These are phyloP conservation scores for Hericium rajendrae DNA, from an alignment of 768 basidiomycete species.

Conservation along the genomic window DNA sequence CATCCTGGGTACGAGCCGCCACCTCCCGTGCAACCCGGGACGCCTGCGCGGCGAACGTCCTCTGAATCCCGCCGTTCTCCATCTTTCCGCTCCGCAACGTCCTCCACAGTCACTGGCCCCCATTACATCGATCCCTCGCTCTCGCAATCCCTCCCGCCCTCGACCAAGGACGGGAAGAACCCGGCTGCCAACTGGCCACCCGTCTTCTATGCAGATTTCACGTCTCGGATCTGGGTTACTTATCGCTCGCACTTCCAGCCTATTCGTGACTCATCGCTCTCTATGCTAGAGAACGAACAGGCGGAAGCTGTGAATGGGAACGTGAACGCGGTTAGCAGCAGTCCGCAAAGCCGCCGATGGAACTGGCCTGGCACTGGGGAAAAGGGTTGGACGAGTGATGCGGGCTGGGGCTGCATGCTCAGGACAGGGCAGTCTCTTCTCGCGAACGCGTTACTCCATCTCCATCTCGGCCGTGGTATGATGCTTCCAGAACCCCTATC, in stretches of 20 bases:
- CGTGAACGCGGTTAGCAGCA: constrained; percentile 15
- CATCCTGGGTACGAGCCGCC: constrained; percentile 64
- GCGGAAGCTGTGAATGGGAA: constrained; percentile 16
- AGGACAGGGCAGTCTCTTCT: constrained; percentile 79
- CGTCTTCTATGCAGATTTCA: constrained; percentile 83
- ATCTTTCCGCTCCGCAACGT: constrained; percentile 35
- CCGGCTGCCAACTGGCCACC: constrained; percentile 49
- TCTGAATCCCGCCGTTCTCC: constrained; percentile 34
- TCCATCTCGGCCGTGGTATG: constrained; percentile 75
- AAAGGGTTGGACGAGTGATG: constrained; percentile 76
- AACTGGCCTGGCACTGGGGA: constrained; percentile 55
- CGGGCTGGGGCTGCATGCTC: constrained; percentile 91
- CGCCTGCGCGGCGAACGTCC: constrained; percentile 27
- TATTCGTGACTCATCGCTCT: constrained; percentile 55
- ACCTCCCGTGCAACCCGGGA: constrained; percentile 12
- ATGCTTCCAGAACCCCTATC: constrained; percentile 15
- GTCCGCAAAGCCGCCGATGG: constrained; percentile 45
- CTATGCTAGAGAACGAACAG: constrained; percentile 27
- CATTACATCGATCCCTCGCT: constrained; percentile 20
- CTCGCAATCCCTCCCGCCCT: constrained; percentile 28
- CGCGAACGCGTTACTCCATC: constrained; percentile 67
- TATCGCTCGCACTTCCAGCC: constrained; percentile 84
- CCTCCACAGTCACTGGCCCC: constrained; percentile 25
- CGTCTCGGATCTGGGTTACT: constrained; percentile 81
- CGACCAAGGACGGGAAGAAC: constrained; percentile 14